phyloP scores from a whole-genome alignment of 2,329 filamentous ascomycete genomes.

The Aspergillus calidoustus region DNA sequence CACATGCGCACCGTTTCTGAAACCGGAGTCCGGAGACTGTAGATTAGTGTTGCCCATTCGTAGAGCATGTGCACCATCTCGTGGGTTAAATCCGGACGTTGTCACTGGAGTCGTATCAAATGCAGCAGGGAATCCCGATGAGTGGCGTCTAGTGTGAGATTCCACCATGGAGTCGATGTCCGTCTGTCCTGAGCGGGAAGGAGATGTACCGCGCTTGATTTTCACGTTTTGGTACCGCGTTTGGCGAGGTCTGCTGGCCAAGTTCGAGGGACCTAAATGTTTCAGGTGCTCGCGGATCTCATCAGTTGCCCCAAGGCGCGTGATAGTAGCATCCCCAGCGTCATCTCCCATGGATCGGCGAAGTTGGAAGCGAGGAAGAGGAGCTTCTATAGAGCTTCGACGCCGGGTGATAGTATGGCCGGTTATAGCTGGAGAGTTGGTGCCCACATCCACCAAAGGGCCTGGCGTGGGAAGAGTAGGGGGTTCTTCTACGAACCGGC shows the following conservation, averaged over 20 bases:
- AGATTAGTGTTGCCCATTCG: conserved; percentile 53
- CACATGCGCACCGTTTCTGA: conserved; percentile 32
- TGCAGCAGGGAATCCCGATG: not conserved
- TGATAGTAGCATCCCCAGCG: conserved; percentile 37
- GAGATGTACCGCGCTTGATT: conserved; percentile 61
- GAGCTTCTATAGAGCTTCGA: conserved; percentile 41
- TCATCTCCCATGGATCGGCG: conserved; percentile 41
- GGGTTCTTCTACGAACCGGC: conserved; percentile 56
- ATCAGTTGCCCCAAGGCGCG: conserved; percentile 57
- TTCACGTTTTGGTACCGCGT: conserved; percentile 68
- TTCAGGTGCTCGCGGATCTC: conserved; percentile 65
- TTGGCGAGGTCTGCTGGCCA: conserved; percentile 62
- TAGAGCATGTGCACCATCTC: conserved; percentile 68
- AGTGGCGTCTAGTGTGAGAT: conserved; percentile 32
- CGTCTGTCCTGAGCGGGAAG: conserved; percentile 41
- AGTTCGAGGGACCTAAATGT: conserved; percentile 67
- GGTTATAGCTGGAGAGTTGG: conserved; percentile 39
- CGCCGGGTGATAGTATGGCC: conserved; percentile 27
- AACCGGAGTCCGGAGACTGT: conserved; percentile 25
- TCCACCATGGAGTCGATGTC: conserved; percentile 46
- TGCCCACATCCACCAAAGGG: conserved; percentile 52
- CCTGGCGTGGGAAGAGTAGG: conserved; percentile 39
- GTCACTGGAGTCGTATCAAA: conserved; percentile 49
- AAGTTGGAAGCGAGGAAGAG: conserved; percentile 46
- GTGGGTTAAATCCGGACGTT: conserved; percentile 59